Conservation (phyloP, 805 yeast species). For the Pichia exigua region DNA sequence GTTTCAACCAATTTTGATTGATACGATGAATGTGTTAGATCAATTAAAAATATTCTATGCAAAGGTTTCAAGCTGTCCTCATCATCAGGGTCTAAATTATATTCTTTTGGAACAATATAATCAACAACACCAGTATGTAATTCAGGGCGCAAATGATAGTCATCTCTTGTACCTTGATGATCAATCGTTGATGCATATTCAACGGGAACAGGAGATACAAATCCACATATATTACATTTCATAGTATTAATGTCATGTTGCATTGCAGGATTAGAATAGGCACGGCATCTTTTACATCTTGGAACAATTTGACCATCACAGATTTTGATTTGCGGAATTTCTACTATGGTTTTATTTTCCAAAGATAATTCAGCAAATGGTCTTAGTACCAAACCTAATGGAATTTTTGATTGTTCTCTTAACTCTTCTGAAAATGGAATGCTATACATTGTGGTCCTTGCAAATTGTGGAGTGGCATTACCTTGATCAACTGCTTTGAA, state of each 20-base stretch:
- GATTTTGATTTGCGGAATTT: slow-evolving; percentile 64
- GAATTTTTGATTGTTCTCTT: slow-evolving; percentile 63
- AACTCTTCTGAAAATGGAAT: slow-evolving; percentile 70
- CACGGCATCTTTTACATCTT: slow-evolving; percentile 86
- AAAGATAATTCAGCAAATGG: slow-evolving; percentile 67
- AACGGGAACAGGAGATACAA: slow-evolving; percentile 57
- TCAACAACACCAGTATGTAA: slow-evolving; percentile 80
- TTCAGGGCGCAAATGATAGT: slow-evolving; percentile 63
- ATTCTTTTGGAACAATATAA: slow-evolving; percentile 65
- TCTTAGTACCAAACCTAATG: slow-evolving; percentile 70
- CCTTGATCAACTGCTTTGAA: slow-evolving; percentile 75
- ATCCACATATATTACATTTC: slow-evolving; percentile 82
- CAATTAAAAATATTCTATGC: slow-evolving; percentile 46
- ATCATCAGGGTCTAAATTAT: slow-evolving; percentile 41
- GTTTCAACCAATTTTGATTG: slow-evolving; percentile 35
- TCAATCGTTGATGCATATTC: slow-evolving; percentile 63
- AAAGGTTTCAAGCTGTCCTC: slow-evolving; percentile 2
- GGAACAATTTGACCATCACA: slow-evolving; percentile 57
- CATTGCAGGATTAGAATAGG: slow-evolving; percentile 83
- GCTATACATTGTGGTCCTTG: slow-evolving; percentile 73
- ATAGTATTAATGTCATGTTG: slow-evolving; percentile 56
- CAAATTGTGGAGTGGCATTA: slow-evolving; percentile 69
- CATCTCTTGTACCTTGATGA: slow-evolving; percentile 53
- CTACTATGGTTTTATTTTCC: slow-evolving; percentile 35
- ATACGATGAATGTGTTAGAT: slow-evolving; percentile 68